Percentiles rank a stretch among this genome's conserved stretches.
Evolutionary conservation across 805 yeast species (phyloP).

Genomic region (Grigorovia yakushimaensis): DNA sequence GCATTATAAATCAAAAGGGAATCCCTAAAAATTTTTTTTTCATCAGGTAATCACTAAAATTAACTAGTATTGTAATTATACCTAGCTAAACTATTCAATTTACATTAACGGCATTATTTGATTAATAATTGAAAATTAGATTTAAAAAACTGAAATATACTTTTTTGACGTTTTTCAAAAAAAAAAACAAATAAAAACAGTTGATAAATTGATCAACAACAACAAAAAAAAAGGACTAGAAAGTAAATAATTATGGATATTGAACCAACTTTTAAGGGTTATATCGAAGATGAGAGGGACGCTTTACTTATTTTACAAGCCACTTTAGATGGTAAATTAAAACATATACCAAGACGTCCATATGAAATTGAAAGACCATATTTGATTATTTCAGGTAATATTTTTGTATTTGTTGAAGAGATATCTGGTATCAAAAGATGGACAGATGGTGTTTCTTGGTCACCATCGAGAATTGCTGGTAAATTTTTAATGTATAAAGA

Average conservation of each 20-base stretch:
- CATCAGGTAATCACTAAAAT: no score
- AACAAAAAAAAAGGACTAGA: background rate
- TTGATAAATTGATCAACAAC: background rate
- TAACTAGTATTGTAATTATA: no score
- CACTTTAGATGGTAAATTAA: constrained; percentile 50
- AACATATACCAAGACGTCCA: constrained; percentile 66
- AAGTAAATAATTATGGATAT: constrained; percentile 16
- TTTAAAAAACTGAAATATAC: background rate
- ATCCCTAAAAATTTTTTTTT: no score
- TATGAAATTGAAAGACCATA: constrained; percentile 63
- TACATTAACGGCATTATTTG: no score
- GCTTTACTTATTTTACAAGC: constrained; percentile 77
- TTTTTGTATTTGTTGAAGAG: constrained; percentile 79
- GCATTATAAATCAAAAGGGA: no score
- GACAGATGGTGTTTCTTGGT: constrained; percentile 97
- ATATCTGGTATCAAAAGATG: constrained; percentile 79
- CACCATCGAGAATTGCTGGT: constrained; percentile 81
- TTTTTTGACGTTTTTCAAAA: background rate
- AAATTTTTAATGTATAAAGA: constrained; percentile 79
- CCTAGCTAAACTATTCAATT: background rate
- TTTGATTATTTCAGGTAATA: constrained; percentile 65
- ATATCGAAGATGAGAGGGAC: constrained; percentile 72
- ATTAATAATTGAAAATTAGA: background rate
- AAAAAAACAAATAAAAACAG: background rate
- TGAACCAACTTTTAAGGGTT: constrained; percentile 61